These are phyloP conservation scores for Solanum hybrid DNA, from an alignment of 305 asterid genomes.

Conservation along the genomic window DNA sequence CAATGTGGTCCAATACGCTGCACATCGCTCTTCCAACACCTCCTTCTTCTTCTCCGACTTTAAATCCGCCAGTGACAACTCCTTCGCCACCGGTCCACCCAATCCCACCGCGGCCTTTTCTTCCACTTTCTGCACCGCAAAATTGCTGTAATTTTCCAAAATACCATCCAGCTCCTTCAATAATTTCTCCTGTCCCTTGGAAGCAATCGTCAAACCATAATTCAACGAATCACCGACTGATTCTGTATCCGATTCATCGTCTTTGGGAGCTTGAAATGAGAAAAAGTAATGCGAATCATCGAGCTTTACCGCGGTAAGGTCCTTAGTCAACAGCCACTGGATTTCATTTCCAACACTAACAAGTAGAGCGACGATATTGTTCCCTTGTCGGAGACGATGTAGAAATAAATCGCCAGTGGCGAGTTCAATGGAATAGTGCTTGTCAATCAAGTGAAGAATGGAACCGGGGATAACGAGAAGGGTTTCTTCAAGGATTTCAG, in stretches of 20 bases:
- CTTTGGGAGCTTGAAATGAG: not conserved
- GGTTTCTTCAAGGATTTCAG: not conserved
- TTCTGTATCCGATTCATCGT: not conserved
- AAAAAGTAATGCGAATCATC: not conserved
- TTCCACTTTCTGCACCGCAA: slow-evolving; percentile 57
- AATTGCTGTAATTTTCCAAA: slow-evolving; percentile 46
- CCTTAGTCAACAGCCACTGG: slow-evolving; percentile 80
- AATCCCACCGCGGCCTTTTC: slow-evolving; percentile 29
- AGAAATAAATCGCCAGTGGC: not conserved
- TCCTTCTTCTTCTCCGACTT: slow-evolving; percentile 50
- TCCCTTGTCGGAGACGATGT: not conserved
- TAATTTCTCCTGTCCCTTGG: slow-evolving; percentile 52
- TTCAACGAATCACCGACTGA: slow-evolving; percentile 35
- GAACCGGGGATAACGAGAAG: slow-evolving; percentile 57
- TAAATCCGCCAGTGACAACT: slow-evolving; percentile 43
- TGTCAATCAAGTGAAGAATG: slow-evolving; percentile 73
- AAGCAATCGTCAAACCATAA: slow-evolving; percentile 66
- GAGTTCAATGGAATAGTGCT: slow-evolving; percentile 5
- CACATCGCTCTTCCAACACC: slow-evolving; percentile 64
- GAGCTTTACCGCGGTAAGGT: slow-evolving; percentile 43
- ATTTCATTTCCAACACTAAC: slow-evolving; percentile 57
- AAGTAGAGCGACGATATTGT: slow-evolving; percentile 32
- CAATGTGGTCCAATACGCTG: slow-evolving; percentile 85
- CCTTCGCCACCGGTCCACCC: slow-evolving; percentile 40
- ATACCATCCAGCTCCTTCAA: slow-evolving; percentile 55